Evolutionary conservation across 176 grass and related monocot species (phyloP).

Genomic region (Eragrostis nindensis): DNA sequence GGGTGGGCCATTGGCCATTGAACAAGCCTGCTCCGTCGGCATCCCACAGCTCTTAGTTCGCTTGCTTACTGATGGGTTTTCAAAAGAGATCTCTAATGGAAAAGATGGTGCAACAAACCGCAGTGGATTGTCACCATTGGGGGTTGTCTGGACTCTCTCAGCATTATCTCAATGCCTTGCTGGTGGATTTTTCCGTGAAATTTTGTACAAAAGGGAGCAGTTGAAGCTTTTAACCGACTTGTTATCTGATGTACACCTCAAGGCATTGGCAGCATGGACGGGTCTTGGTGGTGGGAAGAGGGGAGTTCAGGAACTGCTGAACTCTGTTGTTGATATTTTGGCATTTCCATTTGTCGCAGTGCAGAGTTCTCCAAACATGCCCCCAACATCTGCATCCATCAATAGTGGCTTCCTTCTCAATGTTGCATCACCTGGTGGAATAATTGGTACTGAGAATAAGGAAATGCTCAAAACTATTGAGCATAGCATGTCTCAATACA

Average conservation of each 20-base stretch:
- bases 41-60: slow-evolving; percentile 80
- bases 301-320: slow-evolving; percentile 81
- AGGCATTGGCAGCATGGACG: slow-evolving; percentile 63
- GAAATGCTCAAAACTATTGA: slow-evolving; percentile 83
- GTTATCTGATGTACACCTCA: slow-evolving; percentile 72
- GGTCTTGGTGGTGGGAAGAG: slow-evolving; percentile 85
- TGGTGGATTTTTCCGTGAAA: slow-evolving; percentile 78
- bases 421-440: slow-evolving; percentile 68
- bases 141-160: slow-evolving; percentile 75
- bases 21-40: slow-evolving; percentile 88
- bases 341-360: slow-evolving; percentile 96
- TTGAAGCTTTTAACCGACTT: slow-evolving; percentile 72
- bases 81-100: slow-evolving; percentile 42
- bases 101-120: slow-evolving; percentile 55
- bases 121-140: slow-evolving; percentile 80
- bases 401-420: slow-evolving; percentile 96
- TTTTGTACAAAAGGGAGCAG: slow-evolving; percentile 79
- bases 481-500: slow-evolving; percentile 70
- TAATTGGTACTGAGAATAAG: slow-evolving; percentile 76
- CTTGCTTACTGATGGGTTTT: slow-evolving; percentile 68
- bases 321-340: slow-evolving; percentile 85
- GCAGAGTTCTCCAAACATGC: slow-evolving; percentile 84
- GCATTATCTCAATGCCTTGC: slow-evolving; percentile 74
- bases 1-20: slow-evolving; percentile 83
- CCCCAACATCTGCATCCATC: slow-evolving; percentile 77